Percentiles rank a stretch among this genome's conserved stretches.
These are phyloP conservation scores for Stromatinia cepivora DNA, from an alignment of 2,329 filamentous ascomycete species.

Conservation along the genomic window DNA sequence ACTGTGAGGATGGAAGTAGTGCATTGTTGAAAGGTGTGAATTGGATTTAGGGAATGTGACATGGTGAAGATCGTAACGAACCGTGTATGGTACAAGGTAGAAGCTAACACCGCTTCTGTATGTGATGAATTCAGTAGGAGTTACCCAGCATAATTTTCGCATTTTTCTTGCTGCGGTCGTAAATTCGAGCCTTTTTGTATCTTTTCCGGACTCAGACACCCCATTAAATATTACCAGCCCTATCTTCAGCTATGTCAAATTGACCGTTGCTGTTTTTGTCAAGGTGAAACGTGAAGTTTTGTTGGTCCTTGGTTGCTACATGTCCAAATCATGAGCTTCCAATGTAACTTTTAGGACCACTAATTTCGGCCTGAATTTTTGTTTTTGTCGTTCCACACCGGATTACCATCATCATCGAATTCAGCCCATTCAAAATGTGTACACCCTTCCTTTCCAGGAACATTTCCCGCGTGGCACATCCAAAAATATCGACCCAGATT, in stretches of 20 bases:
- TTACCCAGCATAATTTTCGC: too few species aligned
- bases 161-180: background rate
- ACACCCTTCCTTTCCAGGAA: conserved; percentile 69
- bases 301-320: background rate
- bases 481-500: conserved; percentile 83
- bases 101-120: rapidly evolving
- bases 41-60: too few species aligned
- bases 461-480: conserved; percentile 83
- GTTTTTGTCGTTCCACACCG: conserved; percentile 53
- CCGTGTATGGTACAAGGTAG: too few species aligned
- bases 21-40: too few species aligned
- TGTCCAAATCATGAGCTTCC: background rate
- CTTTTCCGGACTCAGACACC: too few species aligned
- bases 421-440: conserved; percentile 82
- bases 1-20: too few species aligned
- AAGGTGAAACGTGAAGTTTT: background rate
- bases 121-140: too few species aligned
- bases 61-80: too few species aligned
- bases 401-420: conserved; percentile 84
- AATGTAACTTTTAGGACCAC: background rate
- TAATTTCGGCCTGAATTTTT: background rate
- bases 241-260: background rate
- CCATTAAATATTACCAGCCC: background rate
- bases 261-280: too few species aligned
- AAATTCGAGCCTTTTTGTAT: background rate